Conservation (phyloP, 306 rosid species). For the Hylodesmum podocarpum region DNA sequence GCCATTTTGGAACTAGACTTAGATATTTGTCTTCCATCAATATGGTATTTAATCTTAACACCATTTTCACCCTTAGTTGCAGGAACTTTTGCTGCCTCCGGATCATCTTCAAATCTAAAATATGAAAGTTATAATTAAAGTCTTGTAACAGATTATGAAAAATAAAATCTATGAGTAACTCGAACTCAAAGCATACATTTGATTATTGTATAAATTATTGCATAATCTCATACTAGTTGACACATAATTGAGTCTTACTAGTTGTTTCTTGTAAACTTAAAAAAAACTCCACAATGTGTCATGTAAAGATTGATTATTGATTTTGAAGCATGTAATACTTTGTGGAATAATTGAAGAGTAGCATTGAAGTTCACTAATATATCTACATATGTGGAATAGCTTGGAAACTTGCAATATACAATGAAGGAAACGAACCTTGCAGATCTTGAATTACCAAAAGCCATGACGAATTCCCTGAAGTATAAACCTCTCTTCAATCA, state of each 20-base stretch:
- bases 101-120: conserved; percentile 50
- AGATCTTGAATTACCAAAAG: conserved; percentile 61
- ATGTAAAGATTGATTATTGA: too few relatives aligned
- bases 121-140: conserved; percentile 13
- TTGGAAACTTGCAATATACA: not conserved
- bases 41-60: conserved; percentile 46
- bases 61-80: conserved; percentile 14
- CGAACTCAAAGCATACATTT: not conserved
- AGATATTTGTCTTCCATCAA: conserved; percentile 48
- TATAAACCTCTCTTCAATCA: conserved; percentile 28
- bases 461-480: conserved; percentile 51
- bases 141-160: not conserved
- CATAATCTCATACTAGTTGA: too few relatives aligned
- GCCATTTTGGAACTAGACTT: conserved; percentile 36
- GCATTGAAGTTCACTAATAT: not conserved
- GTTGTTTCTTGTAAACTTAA: too few relatives aligned
- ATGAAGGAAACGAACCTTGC: conserved; percentile 47
- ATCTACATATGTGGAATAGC: not conserved
- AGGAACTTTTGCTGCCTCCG: conserved; percentile 24
- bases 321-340: too few relatives aligned
- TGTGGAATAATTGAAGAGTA: too few relatives aligned
- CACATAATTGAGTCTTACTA: too few relatives aligned
- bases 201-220: too few relatives aligned
- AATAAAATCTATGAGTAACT: not conserved
- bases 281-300: too few relatives aligned